Evolutionary conservation across 2,329 filamentous ascomycete species (phyloP), one percentile per base, ranked within the genome.

Genomic region (Beauveria sp.): DNA sequence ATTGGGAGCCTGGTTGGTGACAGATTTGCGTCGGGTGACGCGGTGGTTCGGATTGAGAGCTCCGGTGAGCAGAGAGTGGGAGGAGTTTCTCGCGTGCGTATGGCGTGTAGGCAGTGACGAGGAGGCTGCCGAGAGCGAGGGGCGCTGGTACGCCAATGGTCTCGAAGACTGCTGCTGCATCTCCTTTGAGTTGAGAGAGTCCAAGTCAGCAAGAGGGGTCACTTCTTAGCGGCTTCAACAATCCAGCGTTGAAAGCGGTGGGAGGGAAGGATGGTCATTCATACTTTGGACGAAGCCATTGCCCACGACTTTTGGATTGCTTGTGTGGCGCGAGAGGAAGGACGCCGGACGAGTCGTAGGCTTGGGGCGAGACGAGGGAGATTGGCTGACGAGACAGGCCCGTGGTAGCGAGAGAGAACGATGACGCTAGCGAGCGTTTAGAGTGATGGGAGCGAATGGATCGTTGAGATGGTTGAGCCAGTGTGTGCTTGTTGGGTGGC

Each of bases 21-120:
- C 92, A 77, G 93, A 97, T 84, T 98, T 98, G 69, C 95, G 86
- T 70, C 93, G 90, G 68, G 90, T 92, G 67, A 98, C 86, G 68
- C 95, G 90, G 75, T 96, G 90, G 73, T 86, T 87, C 68, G 87
- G 78, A 78, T 93, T 93, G 71, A 93, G 84, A 62, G 89, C 86
- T 67, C 86, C 86, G 63, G 89, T 83, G 61, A 93, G 88, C 68
- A 92, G 81, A 62, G 91, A 93, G 75, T 95, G 89, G 55, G 90
- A 90, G 78, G 92, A 90, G 68, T 86, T 86, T 71, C 92, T 88
- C 65, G 86, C 84, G 76, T 89, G 85, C 66, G 83, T 78, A 71
- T 86, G 82, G 67, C 86, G 87, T 67, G 72, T 74, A 58, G 77
- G 79, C 56, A 88, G 80, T 68, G 87, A 85, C 66, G 82, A 70